Base-by-base conservation (phyloP, 768 basidiomycete genomes). In the Kwoniella heveanensis region DNA sequence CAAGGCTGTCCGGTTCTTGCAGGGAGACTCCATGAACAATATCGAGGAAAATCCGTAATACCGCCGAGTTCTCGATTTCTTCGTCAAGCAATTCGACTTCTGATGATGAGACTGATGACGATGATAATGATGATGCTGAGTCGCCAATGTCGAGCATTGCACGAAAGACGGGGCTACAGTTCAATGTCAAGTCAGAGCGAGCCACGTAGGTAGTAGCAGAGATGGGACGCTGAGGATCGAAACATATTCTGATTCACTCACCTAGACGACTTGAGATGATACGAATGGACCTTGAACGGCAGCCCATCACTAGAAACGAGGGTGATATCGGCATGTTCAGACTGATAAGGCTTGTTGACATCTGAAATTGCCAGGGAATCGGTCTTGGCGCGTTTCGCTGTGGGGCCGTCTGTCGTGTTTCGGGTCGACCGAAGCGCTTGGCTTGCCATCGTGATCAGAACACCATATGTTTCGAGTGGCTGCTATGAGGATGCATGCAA, bases 261-360 rank as follows among this genome's bases (percentile, higher is more conserved):
- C 64, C 57, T 55, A 29, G 32, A 24, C 9, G 64, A 30, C 37
- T 54, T 59, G 1, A 65, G 64, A 12, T 47, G 22, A 25, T 54
- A 60, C 36, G 57, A 60, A 25, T 65, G 52, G 21, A 65, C 64
- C 32, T 49, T 59, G 36, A 65, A 65, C 1, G 24, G 15, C 7
- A 54, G 1, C 19, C 48, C 53, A 25, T 65, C 64, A 21, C 52
- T 60, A 6, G 51, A 52, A 8, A 65, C 19, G 17, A 65, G 39
- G 17, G 24, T 39, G 10, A 60, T 27, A 51, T 65, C 64, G 7
- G 57, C 64, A 9, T 54, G 26, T 9, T 53, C 30, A 37, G 50
- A 48, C 32, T 60, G 49, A 30, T 39, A 60, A 27, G 26, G 30
- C 29, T 37, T 30, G 37, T 60, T 39, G 37, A 19, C n/a, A 7